Evolutionary conservation across 1,139 yeast species (phyloP).

Genomic region (Scheffersomyces illinoinensis): DNA sequence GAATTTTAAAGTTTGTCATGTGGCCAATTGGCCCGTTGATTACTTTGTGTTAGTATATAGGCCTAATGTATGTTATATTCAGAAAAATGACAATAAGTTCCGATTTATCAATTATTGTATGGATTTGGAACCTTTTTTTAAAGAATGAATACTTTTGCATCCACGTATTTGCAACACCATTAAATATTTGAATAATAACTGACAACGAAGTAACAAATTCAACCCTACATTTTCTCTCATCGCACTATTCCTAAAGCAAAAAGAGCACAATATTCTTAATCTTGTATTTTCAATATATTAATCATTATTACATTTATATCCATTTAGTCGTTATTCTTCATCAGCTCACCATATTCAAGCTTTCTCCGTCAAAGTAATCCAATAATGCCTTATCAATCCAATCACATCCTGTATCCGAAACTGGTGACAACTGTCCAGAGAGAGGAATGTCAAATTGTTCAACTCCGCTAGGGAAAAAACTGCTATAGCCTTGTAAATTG

Average conservation of each 20-base stretch:
- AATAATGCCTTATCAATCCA: conserved; percentile 47
- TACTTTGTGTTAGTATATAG: too few relatives aligned
- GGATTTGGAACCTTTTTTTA: too few relatives aligned
- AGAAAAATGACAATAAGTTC: too few relatives aligned
- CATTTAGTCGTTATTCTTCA: not conserved
- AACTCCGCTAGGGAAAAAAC: not conserved
- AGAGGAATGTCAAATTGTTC: not conserved
- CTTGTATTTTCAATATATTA: not conserved
- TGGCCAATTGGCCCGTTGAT: too few relatives aligned
- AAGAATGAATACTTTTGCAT: too few relatives aligned
- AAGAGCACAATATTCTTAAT: not conserved
- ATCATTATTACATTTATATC: not conserved
- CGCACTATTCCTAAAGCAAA: not conserved
- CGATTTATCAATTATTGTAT: too few relatives aligned
- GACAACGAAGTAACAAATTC: not conserved
- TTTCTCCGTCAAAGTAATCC: conserved; percentile 17
- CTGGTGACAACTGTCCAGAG: conserved; percentile 26
- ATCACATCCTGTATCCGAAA: conserved; percentile 52
- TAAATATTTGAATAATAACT: too few relatives aligned
- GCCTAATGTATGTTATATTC: too few relatives aligned
- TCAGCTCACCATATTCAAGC: conserved; percentile 2
- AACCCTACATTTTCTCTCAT: not conserved
- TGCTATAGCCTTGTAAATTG: not conserved
- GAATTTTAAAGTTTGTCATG: too few relatives aligned
- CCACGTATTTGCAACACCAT: too few relatives aligned